Base-by-base conservation (phyloP, 768 basidiomycete genomes). In the Trametes villosa region DNA sequence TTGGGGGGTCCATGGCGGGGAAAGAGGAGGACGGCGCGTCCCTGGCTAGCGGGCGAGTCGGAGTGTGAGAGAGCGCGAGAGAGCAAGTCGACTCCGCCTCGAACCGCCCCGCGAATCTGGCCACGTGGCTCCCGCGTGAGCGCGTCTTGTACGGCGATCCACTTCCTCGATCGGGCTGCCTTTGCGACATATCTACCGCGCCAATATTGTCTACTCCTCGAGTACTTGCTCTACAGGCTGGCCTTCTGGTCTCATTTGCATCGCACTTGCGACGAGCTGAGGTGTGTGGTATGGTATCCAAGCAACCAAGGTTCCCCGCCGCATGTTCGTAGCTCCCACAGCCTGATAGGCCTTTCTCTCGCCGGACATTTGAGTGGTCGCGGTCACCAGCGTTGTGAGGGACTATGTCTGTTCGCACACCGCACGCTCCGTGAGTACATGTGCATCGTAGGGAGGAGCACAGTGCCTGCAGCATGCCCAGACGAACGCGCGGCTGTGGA, bases 1-100 rank as follows among this genome's bases (percentile, higher is more conserved):
- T 82, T 22, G 92, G 92, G 33, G 91, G 75, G 61, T 86, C 83
- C 89, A 91, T 91, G 70, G 58, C 30, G 50, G 38, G 24, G 44
- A 30, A 29, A 36, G 57, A 52, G 46, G 54, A 57, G 57, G 65
- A 52, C 59, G 48, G 57, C 51, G 54, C 54, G 62, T 64, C 67
- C 60, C 61, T 63, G 59, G 64, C 47, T 59, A 40, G 61, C 54
- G 60, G 48, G 50, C 56, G 36, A 48, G 54, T 42, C 26, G 33
- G 60, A 53, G 58, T 50, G 46, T 53, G 48, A 49, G 53, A 49
- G 59, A 52, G 48, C 47, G 55, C 41, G 61, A 42, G 63, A 56
- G 59, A 50, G 54, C 48, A 27, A 47, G 48, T 56, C 54, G 53
- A 59, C 60, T 54, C 52, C 65, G 62, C 62, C 66, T 60, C 48